Evolutionary conservation across 129 eudicot genomes (phyloP).

Genomic region (Centrapalus pauciflorus): DNA sequence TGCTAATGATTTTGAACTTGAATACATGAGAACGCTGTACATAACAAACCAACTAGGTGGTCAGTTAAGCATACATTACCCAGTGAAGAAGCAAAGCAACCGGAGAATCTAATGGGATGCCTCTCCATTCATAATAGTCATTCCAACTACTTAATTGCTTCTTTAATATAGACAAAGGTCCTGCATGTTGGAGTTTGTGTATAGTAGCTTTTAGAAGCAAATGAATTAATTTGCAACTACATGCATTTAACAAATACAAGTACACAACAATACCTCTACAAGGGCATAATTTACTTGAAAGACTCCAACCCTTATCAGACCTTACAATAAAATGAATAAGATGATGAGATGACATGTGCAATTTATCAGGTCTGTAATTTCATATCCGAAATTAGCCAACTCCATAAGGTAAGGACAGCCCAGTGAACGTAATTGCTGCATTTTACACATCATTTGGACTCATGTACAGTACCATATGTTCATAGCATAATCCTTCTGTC

Average conservation of each 20-base stretch:
- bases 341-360: not conserved
- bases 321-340: slow-evolving; percentile 24
- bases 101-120: slow-evolving; percentile 69
- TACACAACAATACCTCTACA: slow-evolving; percentile 51
- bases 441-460: not conserved
- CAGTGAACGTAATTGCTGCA: not conserved
- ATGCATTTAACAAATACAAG: not conserved
- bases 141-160: slow-evolving; percentile 57
- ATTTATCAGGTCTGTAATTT: not conserved
- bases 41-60: not conserved
- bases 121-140: slow-evolving; percentile 90
- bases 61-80: slow-evolving; percentile 32
- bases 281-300: slow-evolving; percentile 62
- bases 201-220: not conserved
- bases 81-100: slow-evolving; percentile 88
- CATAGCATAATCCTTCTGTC: not conserved
- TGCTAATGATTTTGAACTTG: not conserved
- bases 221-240: not conserved
- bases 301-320: slow-evolving; percentile 56
- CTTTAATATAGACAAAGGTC: slow-evolving; percentile 49
- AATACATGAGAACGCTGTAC: not conserved
- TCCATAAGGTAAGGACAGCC: not conserved
- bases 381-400: not conserved
- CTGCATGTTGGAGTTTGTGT: slow-evolving; percentile 33
- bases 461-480: not conserved